Evolutionary conservation across 2,329 filamentous ascomycete genomes (phyloP).

Genomic region (Fusarium sublunatum): DNA sequence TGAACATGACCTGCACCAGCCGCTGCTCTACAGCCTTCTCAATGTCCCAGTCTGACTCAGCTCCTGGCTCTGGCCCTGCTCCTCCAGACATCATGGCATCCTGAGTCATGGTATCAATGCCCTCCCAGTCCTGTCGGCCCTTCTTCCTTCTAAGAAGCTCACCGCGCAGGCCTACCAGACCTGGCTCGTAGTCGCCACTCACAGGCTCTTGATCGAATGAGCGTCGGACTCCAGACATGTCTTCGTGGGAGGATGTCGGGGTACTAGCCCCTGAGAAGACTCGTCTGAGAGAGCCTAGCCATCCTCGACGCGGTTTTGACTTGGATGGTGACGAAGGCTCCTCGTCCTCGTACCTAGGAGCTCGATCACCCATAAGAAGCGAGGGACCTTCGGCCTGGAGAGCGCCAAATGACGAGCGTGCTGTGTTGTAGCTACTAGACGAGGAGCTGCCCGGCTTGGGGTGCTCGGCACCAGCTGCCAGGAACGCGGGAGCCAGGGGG

Average conservation of each 20-base stretch:
- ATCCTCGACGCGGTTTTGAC: constrained; percentile 66
- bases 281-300: constrained; percentile 75
- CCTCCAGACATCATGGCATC: constrained; percentile 47
- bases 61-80: constrained; percentile 47
- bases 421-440: constrained; percentile 64
- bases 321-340: constrained; percentile 67
- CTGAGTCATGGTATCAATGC: constrained; percentile 30
- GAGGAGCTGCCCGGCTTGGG: constrained; percentile 55
- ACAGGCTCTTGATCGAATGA: constrained; percentile 50
- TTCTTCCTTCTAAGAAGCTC: constrained; percentile 66
- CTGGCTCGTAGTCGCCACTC: constrained; percentile 59
- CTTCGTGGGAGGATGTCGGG: constrained; percentile 44
- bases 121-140: constrained; percentile 66
- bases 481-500: constrained; percentile 47
- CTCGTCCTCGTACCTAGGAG: constrained; percentile 50
- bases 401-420: constrained; percentile 62
- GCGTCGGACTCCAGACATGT: constrained; percentile 46
- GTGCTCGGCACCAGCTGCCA: constrained; percentile 43
- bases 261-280: constrained; percentile 64
- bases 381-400: constrained; percentile 65
- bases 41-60: constrained; percentile 80
- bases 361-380: constrained; percentile 54
- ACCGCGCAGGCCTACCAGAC: constrained; percentile 57
- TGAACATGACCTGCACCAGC: constrained; percentile 89
- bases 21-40: constrained; percentile 77